Percentiles rank a stretch among this genome's conserved stretches.
phyloP scores from a whole-genome alignment of 2,329 filamentous ascomycete species.

The Talaromyces sp. region DNA sequence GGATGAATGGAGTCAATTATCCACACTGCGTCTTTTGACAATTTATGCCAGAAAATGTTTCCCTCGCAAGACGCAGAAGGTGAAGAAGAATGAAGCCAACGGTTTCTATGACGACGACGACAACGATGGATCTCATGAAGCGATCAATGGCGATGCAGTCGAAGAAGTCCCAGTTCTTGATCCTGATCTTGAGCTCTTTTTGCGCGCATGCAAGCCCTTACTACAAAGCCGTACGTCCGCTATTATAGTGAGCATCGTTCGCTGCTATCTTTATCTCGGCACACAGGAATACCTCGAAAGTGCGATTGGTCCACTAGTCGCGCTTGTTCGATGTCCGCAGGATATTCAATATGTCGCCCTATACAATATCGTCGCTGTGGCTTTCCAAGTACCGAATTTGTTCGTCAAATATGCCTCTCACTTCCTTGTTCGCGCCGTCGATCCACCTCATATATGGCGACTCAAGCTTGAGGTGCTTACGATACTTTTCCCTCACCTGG shows the following conservation, averaged over 20 bases:
- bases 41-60: slow-evolving; percentile 86
- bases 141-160: slow-evolving; percentile 39
- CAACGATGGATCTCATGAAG: slow-evolving; percentile 45
- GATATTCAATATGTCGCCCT: slow-evolving; percentile 88
- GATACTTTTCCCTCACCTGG: slow-evolving; percentile 81
- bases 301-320: slow-evolving; percentile 79
- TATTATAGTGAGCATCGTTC: slow-evolving; percentile 81
- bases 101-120: slow-evolving; percentile 77
- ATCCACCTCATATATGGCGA: slow-evolving; percentile 78
- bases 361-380: slow-evolving; percentile 94
- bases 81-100: slow-evolving; percentile 57
- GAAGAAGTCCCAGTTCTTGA: slow-evolving; percentile 65
- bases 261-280: slow-evolving; percentile 81
- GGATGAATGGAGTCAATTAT: slow-evolving; percentile 97
- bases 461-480: slow-evolving; percentile 90
- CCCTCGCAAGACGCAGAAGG: slow-evolving; percentile 62
- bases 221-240: slow-evolving; percentile 90
- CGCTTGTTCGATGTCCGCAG: slow-evolving; percentile 75
- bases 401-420: slow-evolving; percentile 87
- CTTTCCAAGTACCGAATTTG: slow-evolving; percentile 67
- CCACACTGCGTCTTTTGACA: slow-evolving; percentile 76
- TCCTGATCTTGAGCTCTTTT: slow-evolving; percentile 75
- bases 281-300: slow-evolving; percentile 70
- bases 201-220: slow-evolving; percentile 77
- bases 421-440: slow-evolving; percentile 79